Conservation (phyloP, 345 rosid species). For the Salix viminalis region DNA sequence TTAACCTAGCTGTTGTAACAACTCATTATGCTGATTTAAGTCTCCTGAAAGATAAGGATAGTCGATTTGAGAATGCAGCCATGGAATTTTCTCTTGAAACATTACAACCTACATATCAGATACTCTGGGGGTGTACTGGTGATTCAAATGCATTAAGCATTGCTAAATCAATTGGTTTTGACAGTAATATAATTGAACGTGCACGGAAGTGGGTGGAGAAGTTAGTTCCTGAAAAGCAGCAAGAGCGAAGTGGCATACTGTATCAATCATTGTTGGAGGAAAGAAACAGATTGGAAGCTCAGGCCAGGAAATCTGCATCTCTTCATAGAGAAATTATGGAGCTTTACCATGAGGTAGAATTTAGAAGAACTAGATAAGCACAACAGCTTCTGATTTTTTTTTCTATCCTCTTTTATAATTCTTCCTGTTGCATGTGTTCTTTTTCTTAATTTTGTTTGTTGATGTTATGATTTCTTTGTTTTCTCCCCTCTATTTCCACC, state of each 20-base stretch:
- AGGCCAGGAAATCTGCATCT: slow-evolving; percentile 50
- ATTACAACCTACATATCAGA: slow-evolving; percentile 66
- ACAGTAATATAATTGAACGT: slow-evolving; percentile 49
- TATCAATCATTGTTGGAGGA: slow-evolving; percentile 75
- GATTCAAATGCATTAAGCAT: slow-evolving; percentile 80
- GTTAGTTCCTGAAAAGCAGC: slow-evolving; percentile 66
- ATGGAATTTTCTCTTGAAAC: slow-evolving; percentile 90
- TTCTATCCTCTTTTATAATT: not conserved
- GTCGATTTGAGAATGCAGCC: slow-evolving; percentile 78
- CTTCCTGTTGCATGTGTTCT: not conserved
- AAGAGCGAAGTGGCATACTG: slow-evolving; percentile 55
- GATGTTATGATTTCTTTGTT: not conserved
- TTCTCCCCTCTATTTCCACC: not conserved
- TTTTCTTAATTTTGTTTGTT: not conserved
- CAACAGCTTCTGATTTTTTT: not conserved
- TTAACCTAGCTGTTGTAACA: slow-evolving; percentile 69
- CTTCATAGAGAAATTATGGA: slow-evolving; percentile 57
- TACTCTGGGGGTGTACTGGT: slow-evolving; percentile 85
- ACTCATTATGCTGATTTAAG: slow-evolving; percentile 91
- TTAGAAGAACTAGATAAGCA: not conserved
- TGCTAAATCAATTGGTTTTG: slow-evolving; percentile 76
- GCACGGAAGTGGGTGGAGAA: slow-evolving; percentile 71
- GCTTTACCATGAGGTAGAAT: slow-evolving; percentile 61
- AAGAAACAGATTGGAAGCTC: slow-evolving; percentile 60
- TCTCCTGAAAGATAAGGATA: slow-evolving; percentile 64